A percentile compares a stretch with the other conserved stretches of the same genome.
Conservation (phyloP, 352 stramenopile species). For the Pelagophyceae sp. region DNA sequence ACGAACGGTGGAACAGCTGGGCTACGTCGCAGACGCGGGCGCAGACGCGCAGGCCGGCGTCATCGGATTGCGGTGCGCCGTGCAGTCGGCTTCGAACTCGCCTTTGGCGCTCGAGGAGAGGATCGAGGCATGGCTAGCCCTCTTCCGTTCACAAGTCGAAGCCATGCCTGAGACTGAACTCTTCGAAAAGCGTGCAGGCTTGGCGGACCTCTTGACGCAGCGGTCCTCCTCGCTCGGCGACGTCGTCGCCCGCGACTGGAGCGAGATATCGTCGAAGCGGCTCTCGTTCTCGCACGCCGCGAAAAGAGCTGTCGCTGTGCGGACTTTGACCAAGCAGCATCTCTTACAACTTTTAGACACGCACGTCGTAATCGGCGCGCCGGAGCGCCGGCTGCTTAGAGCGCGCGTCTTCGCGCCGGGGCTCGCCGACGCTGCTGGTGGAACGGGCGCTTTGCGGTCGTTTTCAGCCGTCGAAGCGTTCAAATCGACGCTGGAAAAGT, state of each 20-base stretch:
- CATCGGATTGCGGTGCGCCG: neutral
- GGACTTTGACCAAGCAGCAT: neutral
- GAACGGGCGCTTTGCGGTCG: neutral
- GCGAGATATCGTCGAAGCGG: neutral
- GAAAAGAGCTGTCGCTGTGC: neutral
- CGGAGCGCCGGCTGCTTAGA: neutral
- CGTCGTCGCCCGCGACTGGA: slow-evolving; percentile 11
- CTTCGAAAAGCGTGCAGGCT: neutral
- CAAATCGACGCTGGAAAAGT: neutral
- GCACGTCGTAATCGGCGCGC: neutral
- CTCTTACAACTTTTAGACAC: neutral
- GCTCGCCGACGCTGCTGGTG: neutral
- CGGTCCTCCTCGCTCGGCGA: neutral
- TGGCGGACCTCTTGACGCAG: neutral
- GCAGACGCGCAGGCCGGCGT: neutral
- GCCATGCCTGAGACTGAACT: neutral
- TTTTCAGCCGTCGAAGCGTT: neutral
- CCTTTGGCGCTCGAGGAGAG: neutral
- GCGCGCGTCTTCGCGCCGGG: slow-evolving; percentile 1
- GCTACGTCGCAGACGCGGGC: neutral
- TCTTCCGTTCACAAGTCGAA: neutral
- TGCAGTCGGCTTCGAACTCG: neutral
- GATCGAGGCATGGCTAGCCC: neutral
- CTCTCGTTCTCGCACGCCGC: neutral
- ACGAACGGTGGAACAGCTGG: slow-evolving; percentile 10